Conservation (phyloP, 345 rosid species). For the Erodium maritimum region DNA sequence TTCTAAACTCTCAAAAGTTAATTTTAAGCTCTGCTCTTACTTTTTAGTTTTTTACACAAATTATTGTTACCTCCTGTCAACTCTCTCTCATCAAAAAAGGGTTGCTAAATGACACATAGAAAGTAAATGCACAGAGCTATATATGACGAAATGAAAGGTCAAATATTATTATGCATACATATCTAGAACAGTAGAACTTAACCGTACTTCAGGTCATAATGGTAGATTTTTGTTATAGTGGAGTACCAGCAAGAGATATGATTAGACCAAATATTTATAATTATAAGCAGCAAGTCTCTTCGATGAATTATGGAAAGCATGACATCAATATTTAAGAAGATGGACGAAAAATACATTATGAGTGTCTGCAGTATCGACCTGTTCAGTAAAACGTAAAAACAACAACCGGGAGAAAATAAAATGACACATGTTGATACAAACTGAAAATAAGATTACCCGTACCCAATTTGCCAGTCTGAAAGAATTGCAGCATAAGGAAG, state of each 20-base stretch:
- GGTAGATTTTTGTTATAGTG: too few relatives aligned
- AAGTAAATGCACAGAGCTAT: too few relatives aligned
- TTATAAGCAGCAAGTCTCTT: neutral
- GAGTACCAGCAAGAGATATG: neutral
- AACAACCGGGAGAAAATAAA: neutral
- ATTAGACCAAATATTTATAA: neutral
- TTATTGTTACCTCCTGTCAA: too few relatives aligned
- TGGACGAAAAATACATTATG: neutral
- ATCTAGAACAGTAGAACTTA: too few relatives aligned
- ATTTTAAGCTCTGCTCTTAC: too few relatives aligned
- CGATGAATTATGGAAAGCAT: neutral
- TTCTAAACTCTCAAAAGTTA: too few relatives aligned
- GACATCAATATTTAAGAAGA: neutral
- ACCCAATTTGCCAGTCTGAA: constrained; percentile 44
- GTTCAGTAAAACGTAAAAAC: neutral
- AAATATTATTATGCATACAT: too few relatives aligned
- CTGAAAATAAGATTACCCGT: constrained; percentile 4
- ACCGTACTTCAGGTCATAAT: too few relatives aligned
- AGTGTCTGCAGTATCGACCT: neutral
- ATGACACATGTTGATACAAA: neutral
- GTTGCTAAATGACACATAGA: too few relatives aligned
- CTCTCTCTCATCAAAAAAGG: too few relatives aligned
- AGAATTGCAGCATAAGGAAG: constrained; percentile 41
- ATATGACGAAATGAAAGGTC: too few relatives aligned
- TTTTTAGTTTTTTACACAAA: too few relatives aligned